Base-by-base conservation (phyloP, 2,329 filamentous ascomycete genomes). In the Aspergillus pseudotamarii region DNA sequence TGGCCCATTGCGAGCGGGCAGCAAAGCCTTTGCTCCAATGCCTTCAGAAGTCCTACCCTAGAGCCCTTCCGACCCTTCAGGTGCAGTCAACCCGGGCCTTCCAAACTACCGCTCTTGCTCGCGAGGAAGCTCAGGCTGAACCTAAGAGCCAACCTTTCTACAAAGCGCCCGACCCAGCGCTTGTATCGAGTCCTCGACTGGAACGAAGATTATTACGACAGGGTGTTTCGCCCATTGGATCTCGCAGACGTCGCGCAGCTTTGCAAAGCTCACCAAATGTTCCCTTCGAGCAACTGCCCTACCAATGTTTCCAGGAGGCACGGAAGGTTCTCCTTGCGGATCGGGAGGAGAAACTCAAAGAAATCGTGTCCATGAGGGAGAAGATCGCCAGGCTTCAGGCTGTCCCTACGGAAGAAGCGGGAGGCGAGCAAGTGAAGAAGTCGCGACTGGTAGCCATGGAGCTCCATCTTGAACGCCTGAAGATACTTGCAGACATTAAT, bases 271-370 rank as follows among this genome's bases (percentile, higher is more conserved):
- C 86, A 82, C 67, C 85, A 66, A 86, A 90, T 72, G 82, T 97
- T 57, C 93, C 94, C 30, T 97, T 99, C 75, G 93, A 97, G 82
- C 91, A 94, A 76, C 83, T 99, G 69, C 95, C 95, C 21, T 99
- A 96, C 81, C 94, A 98, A 84, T 95, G 92, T 80, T 99, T 98
- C 82, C 95, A 99, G 80, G 94, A 97, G 81, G 95, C 95, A 46
- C 88, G 94, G 66, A 92, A 93, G 76, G 80, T 98, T 56, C 83
- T 99, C 61, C 85, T 88, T 59, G 87, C 87, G 60, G 95, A 99
- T 76, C 88, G 94, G 46, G 83, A 89, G 68, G 87, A 94, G 79
- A 98, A 97, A 82, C 72, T 98, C 57, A 81, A 84, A 64, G 83
- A 89, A 72, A 94, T 99, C 62, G 81, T 86, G 57, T 83, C 79